phyloP scores from a whole-genome alignment of 352 stramenopile species.

The Phytophthora citricola region DNA sequence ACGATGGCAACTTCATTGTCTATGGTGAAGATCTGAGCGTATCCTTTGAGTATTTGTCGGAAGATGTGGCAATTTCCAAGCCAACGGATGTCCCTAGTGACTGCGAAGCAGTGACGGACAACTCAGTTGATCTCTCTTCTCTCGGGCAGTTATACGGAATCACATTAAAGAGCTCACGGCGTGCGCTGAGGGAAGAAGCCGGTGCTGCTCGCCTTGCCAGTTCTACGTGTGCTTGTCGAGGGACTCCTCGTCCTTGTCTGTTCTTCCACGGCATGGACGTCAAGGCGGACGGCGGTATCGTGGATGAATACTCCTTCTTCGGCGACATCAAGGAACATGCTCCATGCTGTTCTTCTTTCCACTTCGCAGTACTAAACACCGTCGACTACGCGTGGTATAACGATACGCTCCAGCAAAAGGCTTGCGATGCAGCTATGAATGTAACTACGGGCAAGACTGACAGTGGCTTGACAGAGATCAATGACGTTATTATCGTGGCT shows the following conservation, averaged over 20 bases:
- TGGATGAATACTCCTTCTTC: constrained; percentile 47
- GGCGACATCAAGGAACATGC: constrained; percentile 54
- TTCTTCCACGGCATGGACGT: constrained; percentile 65
- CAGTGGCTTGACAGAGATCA: constrained; percentile 42
- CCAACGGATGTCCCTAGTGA: constrained; percentile 23
- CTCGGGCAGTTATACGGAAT: constrained; percentile 36
- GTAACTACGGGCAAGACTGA: constrained; percentile 24
- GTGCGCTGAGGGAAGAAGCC: constrained; percentile 24
- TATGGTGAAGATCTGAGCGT: constrained; percentile 53
- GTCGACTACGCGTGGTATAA: constrained; percentile 58
- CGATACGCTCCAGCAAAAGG: constrained; percentile 45
- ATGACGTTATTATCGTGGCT: constrained; percentile 57
- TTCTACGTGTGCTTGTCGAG: constrained; percentile 43
- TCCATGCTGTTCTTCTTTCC: constrained; percentile 59
- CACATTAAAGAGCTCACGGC: constrained; percentile 16
- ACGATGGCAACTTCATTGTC: constrained; percentile 39
- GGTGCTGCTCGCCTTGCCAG: constrained; percentile 31
- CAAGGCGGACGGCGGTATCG: constrained; percentile 33
- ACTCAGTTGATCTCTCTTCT: constrained; percentile 27
- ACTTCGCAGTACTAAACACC: constrained; percentile 56
- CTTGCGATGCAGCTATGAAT: constrained; percentile 43
- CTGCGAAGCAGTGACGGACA: constrained; percentile 27
- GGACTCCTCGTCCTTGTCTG: constrained; percentile 48
- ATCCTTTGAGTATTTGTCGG: constrained; percentile 34
- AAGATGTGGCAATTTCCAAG: constrained; percentile 30